Conservation (phyloP, 2,329 filamentous ascomycete species). For the Calonectria pseudoreteaudii region DNA sequence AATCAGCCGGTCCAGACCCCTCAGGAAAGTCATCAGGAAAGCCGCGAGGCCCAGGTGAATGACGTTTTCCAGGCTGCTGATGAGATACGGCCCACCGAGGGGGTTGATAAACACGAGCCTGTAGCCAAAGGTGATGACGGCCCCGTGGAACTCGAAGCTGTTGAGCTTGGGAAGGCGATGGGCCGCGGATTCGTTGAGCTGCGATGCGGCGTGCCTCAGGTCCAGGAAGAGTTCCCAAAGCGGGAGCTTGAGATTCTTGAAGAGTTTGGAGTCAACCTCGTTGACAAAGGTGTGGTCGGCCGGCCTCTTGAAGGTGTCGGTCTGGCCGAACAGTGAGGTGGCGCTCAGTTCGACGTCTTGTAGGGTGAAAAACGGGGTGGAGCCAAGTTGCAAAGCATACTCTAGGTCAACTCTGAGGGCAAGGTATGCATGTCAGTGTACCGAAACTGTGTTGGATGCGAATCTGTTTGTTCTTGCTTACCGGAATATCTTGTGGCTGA, state of each 20-base stretch:
- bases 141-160: constrained; percentile 12
- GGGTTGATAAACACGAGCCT: constrained; percentile 20
- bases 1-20: constrained; percentile 17
- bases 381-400: constrained; percentile 18
- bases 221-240: constrained; percentile 16
- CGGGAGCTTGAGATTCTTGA: background rate
- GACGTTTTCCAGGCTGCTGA: background rate
- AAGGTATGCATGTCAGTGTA: no score
- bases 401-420: constrained; percentile 21
- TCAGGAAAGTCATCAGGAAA: constrained; percentile 6
- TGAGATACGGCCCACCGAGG: background rate
- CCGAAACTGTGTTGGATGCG: no score
- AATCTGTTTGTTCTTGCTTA: background rate
- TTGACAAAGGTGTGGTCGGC: background rate
- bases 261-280: background rate
- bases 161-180: constrained; percentile 9
- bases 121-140: constrained; percentile 19
- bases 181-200: constrained; percentile 14
- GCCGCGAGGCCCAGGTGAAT: constrained; percentile 9
- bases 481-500: constrained; percentile 26
- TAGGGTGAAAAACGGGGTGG: background rate
- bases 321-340: background rate
- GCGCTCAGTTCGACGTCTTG: constrained; percentile 7
- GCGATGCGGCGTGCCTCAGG: background rate
- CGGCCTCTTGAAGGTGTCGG: background rate